Evolutionary conservation across 2,329 filamentous ascomycete genomes (phyloP), one percentile per base, ranked within the genome.

Genomic region (Paecilomyces niveus): DNA sequence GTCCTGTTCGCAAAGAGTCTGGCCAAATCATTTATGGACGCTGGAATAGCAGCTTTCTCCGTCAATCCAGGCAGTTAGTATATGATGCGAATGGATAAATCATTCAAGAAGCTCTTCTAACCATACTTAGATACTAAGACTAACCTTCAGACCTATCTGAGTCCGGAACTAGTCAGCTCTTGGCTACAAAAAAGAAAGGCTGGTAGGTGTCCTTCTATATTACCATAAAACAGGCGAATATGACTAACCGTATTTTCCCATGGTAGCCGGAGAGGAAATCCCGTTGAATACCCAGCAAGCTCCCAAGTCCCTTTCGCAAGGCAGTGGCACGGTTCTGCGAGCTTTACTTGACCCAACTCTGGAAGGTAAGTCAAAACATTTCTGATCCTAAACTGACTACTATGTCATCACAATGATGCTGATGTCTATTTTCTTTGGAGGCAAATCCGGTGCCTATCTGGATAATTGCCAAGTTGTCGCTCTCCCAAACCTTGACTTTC

Each of bases 11-110:
- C 58, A 31, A 68, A 68, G 56, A 61, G 57, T 24, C 51, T 70
- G 22, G 65, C 66, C 13, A 57, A 57, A 13, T 53, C 45, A n/a
- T 57, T 55, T 31, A 22, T 22, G 3, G 33, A 54, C 32, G 49
- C 54, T 31, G 63, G 58, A 1, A 64, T 67, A 29, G 32, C 49
- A 21, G 63, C 65, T 0, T 70, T 69, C 54, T 64, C 66, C 22
- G 65, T 63, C 1, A 68, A 68, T 57, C 65, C 68, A 3, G 67
- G 67, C 33, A 68, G 67, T 69, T 31, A 62, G 66, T 64, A 18
- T n/a, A 18, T 45, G 9, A 45, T 21, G n/a, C 21, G 10, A 15
- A 52, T 29, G 24, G 26, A 52, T 24, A 13, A 24, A 5, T 26
- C 21, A 24, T 15, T 1, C 10, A 10, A 29, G 21, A 21, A 22